These are phyloP conservation scores for Geotrichum reessii DNA, from an alignment of 1,139 yeast genomes.

Conservation along the genomic window DNA sequence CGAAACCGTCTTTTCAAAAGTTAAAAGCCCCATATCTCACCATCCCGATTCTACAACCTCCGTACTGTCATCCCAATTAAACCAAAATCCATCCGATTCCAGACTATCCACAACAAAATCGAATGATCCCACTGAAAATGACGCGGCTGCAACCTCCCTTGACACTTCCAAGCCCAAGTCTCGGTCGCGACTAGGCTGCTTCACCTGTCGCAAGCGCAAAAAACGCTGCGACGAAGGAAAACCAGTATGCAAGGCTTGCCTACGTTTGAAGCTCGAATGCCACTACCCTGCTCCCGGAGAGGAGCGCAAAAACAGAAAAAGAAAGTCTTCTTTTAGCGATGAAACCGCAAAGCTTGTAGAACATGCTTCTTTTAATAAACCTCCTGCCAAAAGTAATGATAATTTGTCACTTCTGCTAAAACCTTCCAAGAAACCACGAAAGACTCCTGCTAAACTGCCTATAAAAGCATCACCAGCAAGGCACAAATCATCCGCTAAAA, in stretches of 20 bases:
- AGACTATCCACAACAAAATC: neutral
- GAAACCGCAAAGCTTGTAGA: neutral
- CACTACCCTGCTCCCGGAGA: slow-evolving; percentile 49
- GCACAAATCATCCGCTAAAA: neutral
- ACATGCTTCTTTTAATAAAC: neutral
- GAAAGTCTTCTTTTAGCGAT: slow-evolving; percentile 15
- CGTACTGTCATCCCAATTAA: neutral
- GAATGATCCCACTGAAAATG: neutral
- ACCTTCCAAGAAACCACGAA: neutral
- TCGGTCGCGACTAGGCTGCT: slow-evolving; percentile 50
- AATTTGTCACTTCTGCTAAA: too few species aligned
- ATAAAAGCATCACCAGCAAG: neutral
- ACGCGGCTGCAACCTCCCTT: neutral
- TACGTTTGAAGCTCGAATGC: slow-evolving; percentile 49
- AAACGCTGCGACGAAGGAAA: slow-evolving; percentile 63
- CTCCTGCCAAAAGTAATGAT: too few species aligned
- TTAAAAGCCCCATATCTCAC: neutral
- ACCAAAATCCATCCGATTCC: neutral
- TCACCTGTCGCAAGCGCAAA: slow-evolving; percentile 64
- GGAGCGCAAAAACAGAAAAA: slow-evolving; percentile 40
- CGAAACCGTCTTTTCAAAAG: neutral
- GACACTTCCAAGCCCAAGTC: slow-evolving; percentile 3
- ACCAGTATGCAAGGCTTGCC: slow-evolving; percentile 58
- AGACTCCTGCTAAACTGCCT: neutral
- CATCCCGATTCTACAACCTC: neutral